Conservation (phyloP, 2,329 filamentous ascomycete genomes). For the Proliferodiscus dingleyae region DNA sequence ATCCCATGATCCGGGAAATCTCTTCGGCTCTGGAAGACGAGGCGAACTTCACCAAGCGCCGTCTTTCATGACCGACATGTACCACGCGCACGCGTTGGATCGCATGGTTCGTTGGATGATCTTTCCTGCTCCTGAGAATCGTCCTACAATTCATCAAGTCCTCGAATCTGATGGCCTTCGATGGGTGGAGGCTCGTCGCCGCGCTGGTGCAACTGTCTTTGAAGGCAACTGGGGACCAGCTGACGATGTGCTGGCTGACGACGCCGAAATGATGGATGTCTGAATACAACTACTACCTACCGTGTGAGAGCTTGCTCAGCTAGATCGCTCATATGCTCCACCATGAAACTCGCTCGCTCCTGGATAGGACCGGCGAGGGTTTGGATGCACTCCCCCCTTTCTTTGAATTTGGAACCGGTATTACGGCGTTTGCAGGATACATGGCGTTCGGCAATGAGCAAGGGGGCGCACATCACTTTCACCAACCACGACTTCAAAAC, state of each 20-base stretch:
- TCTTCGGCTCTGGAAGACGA: conserved; percentile 37
- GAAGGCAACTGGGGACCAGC: conserved; percentile 93
- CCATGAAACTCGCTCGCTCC: conserved; percentile 22
- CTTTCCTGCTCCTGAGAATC: conserved; percentile 62
- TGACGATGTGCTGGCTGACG: conserved; percentile 39
- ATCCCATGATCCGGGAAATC: conserved; percentile 31
- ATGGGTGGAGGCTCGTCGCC: conserved; percentile 74
- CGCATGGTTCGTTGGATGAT: conserved; percentile 87
- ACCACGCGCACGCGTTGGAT: conserved; percentile 72
- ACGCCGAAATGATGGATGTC: conserved; percentile 35
- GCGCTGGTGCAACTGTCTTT: conserved; percentile 87
- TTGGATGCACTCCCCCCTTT: conserved; percentile 27
- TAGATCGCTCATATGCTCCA: conserved; percentile 10
- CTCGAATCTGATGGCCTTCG: conserved; percentile 67
- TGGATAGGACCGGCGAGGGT: conserved; percentile 27
- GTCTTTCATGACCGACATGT: conserved; percentile 78
- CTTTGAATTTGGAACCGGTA: conserved; percentile 18
- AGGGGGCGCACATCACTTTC: conserved; percentile 3
- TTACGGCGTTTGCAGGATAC: conserved; percentile 26
- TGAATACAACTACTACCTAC: conserved; percentile 25
- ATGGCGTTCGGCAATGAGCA: conserved; percentile 14
- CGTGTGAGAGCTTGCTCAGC: conserved; percentile 15
- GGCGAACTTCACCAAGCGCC: conserved; percentile 67
- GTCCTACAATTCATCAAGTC: conserved; percentile 71
- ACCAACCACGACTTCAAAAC: conserved; percentile 10